These are phyloP conservation scores for Ramularia endophylla DNA, from an alignment of 2,329 filamentous ascomycete species.

Conservation along the genomic window DNA sequence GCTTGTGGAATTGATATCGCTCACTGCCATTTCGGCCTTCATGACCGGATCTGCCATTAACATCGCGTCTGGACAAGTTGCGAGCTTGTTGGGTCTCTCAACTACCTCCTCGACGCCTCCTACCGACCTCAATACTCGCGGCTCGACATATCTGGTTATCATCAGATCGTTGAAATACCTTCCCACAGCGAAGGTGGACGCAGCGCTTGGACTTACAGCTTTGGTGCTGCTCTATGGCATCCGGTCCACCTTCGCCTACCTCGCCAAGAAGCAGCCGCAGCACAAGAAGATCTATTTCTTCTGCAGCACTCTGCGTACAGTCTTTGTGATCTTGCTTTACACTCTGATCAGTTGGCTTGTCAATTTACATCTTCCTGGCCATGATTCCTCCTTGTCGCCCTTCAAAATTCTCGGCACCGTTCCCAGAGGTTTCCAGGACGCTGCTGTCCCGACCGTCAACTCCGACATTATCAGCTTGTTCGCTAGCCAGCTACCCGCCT, in stretches of 20 bases:
- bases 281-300: slow-evolving; percentile 80
- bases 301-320: slow-evolving; percentile 80
- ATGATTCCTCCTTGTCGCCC: slow-evolving; percentile 38
- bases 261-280: slow-evolving; percentile 63
- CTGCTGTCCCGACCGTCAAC: slow-evolving; percentile 65
- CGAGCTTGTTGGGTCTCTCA: slow-evolving; percentile 71
- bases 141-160: slow-evolving; percentile 72
- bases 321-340: slow-evolving; percentile 86
- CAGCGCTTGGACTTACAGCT: slow-evolving; percentile 81
- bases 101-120: slow-evolving; percentile 12
- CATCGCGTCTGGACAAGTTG: slow-evolving; percentile 79
- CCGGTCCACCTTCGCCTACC: slow-evolving; percentile 57
- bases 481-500: slow-evolving; percentile 67
- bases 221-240: slow-evolving; percentile 72
- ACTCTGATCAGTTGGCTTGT: slow-evolving; percentile 83
- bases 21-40: slow-evolving; percentile 86
- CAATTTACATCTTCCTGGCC: slow-evolving; percentile 56
- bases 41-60: slow-evolving; percentile 95
- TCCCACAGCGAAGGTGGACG: slow-evolving; percentile 63
- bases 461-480: slow-evolving; percentile 62
- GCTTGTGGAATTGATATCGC: slow-evolving; percentile 88
- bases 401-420: slow-evolving; percentile 73
- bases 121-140: slow-evolving; percentile 63
- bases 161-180: slow-evolving; percentile 77
- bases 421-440: slow-evolving; percentile 79